Conservation (phyloP, 768 basidiomycete species). For the Mycena kentingensis region DNA sequence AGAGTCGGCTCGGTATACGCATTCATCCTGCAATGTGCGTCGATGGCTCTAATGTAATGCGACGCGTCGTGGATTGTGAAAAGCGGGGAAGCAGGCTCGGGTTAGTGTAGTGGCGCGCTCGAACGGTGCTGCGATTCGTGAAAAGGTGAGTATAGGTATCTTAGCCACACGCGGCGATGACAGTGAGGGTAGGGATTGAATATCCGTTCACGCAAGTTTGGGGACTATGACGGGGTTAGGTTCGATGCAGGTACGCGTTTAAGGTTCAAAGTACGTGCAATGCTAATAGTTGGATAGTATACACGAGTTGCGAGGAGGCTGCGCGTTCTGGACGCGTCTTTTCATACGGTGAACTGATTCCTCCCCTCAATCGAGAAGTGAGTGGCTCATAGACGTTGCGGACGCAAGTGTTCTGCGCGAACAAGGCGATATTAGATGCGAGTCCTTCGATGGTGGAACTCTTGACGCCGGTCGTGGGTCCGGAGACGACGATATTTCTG, state of each 20-base stretch:
- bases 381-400: background rate
- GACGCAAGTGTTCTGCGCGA: slow-evolving; percentile 10
- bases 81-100: slow-evolving; percentile 11
- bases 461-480: slow-evolving; percentile 4
- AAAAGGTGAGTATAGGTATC: background rate
- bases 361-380: background rate
- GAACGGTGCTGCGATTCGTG: background rate
- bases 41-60: background rate
- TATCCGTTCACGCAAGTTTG: slow-evolving; percentile 10
- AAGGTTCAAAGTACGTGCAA: background rate
- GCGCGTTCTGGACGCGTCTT: slow-evolving; percentile 11
- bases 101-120: slow-evolving; percentile 15
- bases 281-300: background rate
- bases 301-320: slow-evolving; percentile 9
- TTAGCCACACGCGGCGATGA: background rate
- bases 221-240: slow-evolving; percentile 8
- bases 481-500: slow-evolving; percentile 7
- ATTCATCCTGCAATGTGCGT: slow-evolving; percentile 10
- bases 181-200: slow-evolving; percentile 7
- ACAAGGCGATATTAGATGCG: slow-evolving; percentile 12
- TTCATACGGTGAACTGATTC: slow-evolving; percentile 5
- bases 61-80: no score
- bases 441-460: slow-evolving; percentile 7
- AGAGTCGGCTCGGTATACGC: slow-evolving; percentile 11
- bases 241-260: slow-evolving; percentile 5